Base-by-base conservation (phyloP, 2,329 filamentous ascomycete species). In the Monilinia vaccinii-corymbosi region DNA sequence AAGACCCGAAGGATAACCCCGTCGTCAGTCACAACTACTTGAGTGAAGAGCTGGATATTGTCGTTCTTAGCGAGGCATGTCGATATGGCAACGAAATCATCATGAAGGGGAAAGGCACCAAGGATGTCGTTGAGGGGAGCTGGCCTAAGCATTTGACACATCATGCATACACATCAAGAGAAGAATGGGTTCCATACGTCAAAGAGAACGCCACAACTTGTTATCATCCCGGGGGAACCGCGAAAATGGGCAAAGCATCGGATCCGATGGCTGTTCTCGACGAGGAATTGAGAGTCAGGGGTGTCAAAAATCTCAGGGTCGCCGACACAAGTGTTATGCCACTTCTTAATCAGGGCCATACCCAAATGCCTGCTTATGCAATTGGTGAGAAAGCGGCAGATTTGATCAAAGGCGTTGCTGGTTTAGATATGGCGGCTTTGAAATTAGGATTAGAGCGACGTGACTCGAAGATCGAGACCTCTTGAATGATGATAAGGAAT, bases 191-290 rank as follows among this genome's bases (percentile, higher is more conserved):
- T 40, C 75, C 77, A 0, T 79, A 79, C 65, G 79, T 86, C 7
- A 79, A 76, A 66, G 72, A 84, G 36, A 75, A 84, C 67, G 82
- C 80, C n/a, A 83, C 81, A 2, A 84, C 82, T 28, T 84, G 81
- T 58, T 83, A 84, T 60, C 82, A 85, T 65, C 77, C 81, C 0
- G 75, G 75, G 0, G 82, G 81, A 2, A 84, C 81, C 0, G 81
- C 78, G 65, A 79, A 79, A 42, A 83, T 85, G 75, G 79, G 80
- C 13, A 74, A 74, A 18, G 68, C 74, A 1, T 73, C 75, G 31
- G 77, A 83, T 57, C 68, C 71, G 0, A 75, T 85, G 62, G 62
- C 66, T 4, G 67, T 70, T 18, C 63, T 69, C 13, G 66, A 70
- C 38, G 56, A 60, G 13, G 61, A 69, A 21, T 47, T 69, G 11